These are phyloP conservation scores for Leishmania lainsoni DNA, from an alignment of 208 protist species.

Conservation along the genomic window DNA sequence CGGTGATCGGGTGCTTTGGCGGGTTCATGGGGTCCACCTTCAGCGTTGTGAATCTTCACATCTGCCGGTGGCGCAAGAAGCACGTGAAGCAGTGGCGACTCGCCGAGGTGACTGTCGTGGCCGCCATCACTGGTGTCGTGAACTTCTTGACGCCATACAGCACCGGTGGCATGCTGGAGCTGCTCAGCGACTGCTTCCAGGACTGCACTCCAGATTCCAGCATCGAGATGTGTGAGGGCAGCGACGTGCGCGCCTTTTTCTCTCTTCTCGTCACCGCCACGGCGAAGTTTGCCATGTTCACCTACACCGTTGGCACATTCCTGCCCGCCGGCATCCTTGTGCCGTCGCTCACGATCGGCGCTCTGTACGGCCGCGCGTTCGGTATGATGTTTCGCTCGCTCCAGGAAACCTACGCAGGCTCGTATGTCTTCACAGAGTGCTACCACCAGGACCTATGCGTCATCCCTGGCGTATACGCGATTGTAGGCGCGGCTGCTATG, in stretches of 20 bases:
- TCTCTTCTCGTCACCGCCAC: constrained; percentile 62
- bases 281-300: constrained; percentile 58
- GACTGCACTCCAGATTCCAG: constrained; percentile 62
- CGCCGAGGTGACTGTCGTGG: constrained; percentile 60
- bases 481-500: constrained; percentile 92
- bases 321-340: constrained; percentile 93
- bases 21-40: constrained; percentile 72
- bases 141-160: constrained; percentile 77
- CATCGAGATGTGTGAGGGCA: constrained; percentile 57
- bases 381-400: constrained; percentile 66
- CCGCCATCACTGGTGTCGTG: constrained; percentile 51
- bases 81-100: constrained; percentile 73
- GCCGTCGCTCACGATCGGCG: constrained; percentile 91
- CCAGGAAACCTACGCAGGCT: constrained; percentile 56
- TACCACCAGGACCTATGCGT: constrained; percentile 67
- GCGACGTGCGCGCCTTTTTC: constrained; percentile 48
- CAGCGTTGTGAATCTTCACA: constrained; percentile 66
- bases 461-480: constrained; percentile 90
- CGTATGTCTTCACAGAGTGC: constrained; percentile 72
- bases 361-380: constrained; percentile 71
- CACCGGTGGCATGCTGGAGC: constrained; percentile 58
- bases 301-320: constrained; percentile 67
- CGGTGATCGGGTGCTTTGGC: constrained; percentile 63
- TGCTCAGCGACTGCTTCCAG: constrained; percentile 74
- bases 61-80: constrained; percentile 52